These are phyloP conservation scores for Phytopythium mirpurense DNA, from an alignment of 352 stramenopile species.

Conservation along the genomic window DNA sequence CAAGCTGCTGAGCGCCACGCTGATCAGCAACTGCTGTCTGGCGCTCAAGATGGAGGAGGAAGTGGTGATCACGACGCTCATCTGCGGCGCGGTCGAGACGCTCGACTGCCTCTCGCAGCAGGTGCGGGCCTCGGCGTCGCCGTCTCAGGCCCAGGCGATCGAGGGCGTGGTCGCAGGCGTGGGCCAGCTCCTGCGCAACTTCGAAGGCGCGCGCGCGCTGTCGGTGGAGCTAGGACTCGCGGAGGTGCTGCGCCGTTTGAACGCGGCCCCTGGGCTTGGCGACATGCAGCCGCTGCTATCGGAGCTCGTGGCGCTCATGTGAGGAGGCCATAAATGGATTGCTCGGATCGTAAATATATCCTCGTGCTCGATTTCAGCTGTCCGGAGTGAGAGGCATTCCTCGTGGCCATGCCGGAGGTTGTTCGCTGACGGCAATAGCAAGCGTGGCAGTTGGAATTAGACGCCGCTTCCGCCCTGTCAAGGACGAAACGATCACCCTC, in stretches of 20 bases:
- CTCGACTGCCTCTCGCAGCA: constrained; percentile 40
- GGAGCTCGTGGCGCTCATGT: constrained; percentile 63
- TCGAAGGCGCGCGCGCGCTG: constrained; percentile 48
- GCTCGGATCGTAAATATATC: neutral
- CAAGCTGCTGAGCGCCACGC: constrained; percentile 45
- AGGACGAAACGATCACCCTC: neutral
- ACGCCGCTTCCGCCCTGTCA: neutral
- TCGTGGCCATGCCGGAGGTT: too few relatives aligned
- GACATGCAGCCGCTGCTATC: constrained; percentile 50
- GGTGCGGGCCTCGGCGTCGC: constrained; percentile 6
- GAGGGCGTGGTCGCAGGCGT: constrained; percentile 62
- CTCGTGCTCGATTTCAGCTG: neutral
- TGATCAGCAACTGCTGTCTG: constrained; percentile 73
- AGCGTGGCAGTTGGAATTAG: neutral
- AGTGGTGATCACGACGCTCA: constrained; percentile 59
- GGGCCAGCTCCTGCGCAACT: constrained; percentile 56
- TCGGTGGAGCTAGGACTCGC: constrained; percentile 58
- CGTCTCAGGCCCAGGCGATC: constrained; percentile 36
- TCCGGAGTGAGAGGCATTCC: too few relatives aligned
- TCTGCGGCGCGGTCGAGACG: constrained; percentile 64
- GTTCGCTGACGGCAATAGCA: too few relatives aligned
- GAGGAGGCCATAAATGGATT: neutral
- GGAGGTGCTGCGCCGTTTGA: constrained; percentile 56
- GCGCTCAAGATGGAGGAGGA: constrained; percentile 64
- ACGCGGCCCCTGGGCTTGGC: constrained; percentile 27